These are phyloP conservation scores for Camelina sativa DNA, from an alignment of 345 rosid species.

Conservation along the genomic window DNA sequence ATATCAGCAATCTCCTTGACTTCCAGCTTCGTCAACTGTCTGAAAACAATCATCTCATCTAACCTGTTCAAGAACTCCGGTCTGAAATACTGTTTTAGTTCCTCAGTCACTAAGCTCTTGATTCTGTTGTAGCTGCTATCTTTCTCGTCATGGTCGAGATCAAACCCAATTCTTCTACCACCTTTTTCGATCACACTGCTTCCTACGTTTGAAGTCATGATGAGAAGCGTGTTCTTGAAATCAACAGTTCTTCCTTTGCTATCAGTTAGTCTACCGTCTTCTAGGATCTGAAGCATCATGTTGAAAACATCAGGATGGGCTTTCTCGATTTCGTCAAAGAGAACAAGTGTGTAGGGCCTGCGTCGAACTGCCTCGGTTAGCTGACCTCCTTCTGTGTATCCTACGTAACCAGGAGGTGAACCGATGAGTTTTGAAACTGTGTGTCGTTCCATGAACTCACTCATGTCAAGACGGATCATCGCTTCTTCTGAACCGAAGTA, in stretches of 20 bases:
- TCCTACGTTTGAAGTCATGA: conserved; percentile 98
- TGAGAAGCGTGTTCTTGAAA: conserved; percentile 94
- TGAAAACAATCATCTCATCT: conserved; percentile 97
- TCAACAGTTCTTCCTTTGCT: conserved; percentile 99
- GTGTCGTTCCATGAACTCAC: conserved; percentile 99
- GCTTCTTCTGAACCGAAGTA: conserved; percentile 98
- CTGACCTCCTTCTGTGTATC: conserved; percentile 98
- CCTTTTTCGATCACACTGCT: conserved; percentile 97
- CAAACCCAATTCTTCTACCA: conserved; percentile 86
- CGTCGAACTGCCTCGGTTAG: conserved; percentile 96
- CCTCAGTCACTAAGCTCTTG: conserved; percentile 93
- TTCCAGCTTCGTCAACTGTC: conserved; percentile 87
- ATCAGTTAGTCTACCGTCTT: conserved; percentile 96
- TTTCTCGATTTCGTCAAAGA: conserved; percentile 96
- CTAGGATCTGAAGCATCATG: conserved; percentile 99
- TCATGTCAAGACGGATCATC: conserved; percentile 98
- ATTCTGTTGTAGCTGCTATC: conserved; percentile 92
- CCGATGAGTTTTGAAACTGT: conserved; percentile 97
- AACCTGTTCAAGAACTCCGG: conserved; percentile 95
- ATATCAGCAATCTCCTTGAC: conserved; percentile 94
- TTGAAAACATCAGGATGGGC: conserved; percentile 99
- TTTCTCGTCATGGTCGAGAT: conserved; percentile 87
- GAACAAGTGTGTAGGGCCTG: conserved; percentile 88
- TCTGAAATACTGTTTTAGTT: conserved; percentile 87
- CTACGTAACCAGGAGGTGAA: conserved; percentile 98